Conservation (phyloP, 2,329 filamentous ascomycete species). For the Sporothrix globosa region DNA sequence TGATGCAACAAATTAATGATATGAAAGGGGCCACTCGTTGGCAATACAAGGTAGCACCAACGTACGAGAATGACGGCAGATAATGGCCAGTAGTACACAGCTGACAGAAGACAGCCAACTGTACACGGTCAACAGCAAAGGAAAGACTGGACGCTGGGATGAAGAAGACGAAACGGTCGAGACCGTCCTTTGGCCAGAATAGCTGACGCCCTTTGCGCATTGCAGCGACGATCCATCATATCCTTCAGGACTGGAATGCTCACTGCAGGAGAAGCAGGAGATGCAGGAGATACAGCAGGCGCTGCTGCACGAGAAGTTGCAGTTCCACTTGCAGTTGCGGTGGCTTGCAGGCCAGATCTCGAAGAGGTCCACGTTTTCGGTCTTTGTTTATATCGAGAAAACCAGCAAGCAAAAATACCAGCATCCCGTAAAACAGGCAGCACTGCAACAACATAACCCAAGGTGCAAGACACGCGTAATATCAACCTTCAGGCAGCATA, state of each 20-base stretch:
- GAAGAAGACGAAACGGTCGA: not conserved
- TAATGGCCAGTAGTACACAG: no score
- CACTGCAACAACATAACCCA: not conserved
- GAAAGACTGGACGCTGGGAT: no score
- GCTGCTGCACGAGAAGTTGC: no score
- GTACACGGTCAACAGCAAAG: no score
- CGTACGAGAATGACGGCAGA: no score
- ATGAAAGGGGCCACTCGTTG: no score
- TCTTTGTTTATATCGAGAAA: not conserved
- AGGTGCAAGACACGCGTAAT: not conserved
- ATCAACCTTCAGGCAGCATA: no score
- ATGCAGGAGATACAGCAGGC: no score
- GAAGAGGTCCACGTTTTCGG: not conserved
- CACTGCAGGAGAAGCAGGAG: not conserved
- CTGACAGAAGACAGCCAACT: no score
- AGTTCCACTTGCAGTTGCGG: not conserved
- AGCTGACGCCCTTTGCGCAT: not conserved
- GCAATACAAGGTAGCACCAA: no score
- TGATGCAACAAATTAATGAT: not conserved
- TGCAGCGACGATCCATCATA: not conserved
- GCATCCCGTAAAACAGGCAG: not conserved
- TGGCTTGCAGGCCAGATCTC: conserved; percentile 6
- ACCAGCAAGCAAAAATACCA: not conserved
- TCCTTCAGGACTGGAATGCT: conserved; percentile 4
- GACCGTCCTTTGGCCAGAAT: no score